phyloP scores from a whole-genome alignment of 169 alveolate genomes.

The Amoebophrya sp. region DNA sequence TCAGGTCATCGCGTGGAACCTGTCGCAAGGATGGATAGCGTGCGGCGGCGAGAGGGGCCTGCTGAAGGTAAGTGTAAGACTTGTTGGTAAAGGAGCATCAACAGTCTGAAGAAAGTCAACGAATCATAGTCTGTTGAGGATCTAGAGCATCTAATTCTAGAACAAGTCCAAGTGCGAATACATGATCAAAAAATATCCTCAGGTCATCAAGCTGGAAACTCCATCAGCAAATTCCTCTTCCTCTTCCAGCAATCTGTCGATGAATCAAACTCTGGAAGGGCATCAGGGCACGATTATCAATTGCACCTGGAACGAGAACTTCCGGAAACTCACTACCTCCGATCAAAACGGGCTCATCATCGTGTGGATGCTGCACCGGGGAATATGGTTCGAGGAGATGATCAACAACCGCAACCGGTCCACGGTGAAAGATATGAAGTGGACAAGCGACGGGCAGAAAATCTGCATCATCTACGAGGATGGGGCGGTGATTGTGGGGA shows the following conservation, averaged over 20 bases:
- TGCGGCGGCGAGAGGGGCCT: slow-evolving; percentile 79
- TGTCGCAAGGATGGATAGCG: slow-evolving; percentile 74
- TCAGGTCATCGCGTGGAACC: slow-evolving; percentile 65
- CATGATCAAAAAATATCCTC: background rate
- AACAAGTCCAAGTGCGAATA: background rate
- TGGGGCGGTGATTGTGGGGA: slow-evolving; percentile 84
- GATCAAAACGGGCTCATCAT: slow-evolving; percentile 82
- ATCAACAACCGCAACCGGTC: slow-evolving; percentile 75
- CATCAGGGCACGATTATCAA: slow-evolving; percentile 54
- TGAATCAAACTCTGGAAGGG: slow-evolving; percentile 65
- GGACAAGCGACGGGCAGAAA: slow-evolving; percentile 75
- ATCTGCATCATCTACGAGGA: slow-evolving; percentile 79
- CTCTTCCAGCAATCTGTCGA: slow-evolving; percentile 52
- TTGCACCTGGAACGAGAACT: slow-evolving; percentile 72
- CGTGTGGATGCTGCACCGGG: slow-evolving; percentile 72
- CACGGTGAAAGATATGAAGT: slow-evolving; percentile 73
- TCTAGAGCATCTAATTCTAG: background rate
- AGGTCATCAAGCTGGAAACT: background rate
- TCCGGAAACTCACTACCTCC: slow-evolving; percentile 73
- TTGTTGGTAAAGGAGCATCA: slow-evolving; percentile 11
- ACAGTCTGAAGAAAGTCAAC: background rate
- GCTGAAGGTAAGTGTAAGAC: slow-evolving; percentile 59
- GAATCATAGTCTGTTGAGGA: too few relatives aligned
- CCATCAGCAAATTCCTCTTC: background rate
- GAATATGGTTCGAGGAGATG: slow-evolving; percentile 73